phyloP scores from a whole-genome alignment of 352 stramenopile genomes.

The Phytophthora palmivora region DNA sequence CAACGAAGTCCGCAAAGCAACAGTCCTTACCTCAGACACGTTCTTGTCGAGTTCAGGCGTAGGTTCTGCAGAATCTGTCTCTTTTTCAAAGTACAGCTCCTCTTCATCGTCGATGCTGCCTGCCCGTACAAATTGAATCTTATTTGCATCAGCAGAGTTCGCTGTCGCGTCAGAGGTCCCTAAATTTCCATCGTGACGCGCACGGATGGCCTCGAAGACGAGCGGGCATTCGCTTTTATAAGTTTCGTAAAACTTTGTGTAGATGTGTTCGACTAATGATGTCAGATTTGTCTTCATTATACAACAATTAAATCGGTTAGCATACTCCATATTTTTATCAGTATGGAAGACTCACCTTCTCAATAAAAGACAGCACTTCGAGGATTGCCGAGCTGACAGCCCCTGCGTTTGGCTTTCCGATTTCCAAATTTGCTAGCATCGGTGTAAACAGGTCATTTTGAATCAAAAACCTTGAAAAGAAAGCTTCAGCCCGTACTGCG shows the following conservation, averaged over 20 bases:
- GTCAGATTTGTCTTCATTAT: constrained; percentile 63
- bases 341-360: constrained; percentile 54
- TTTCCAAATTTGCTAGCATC: constrained; percentile 58
- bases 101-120: constrained; percentile 74
- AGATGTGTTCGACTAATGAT: constrained; percentile 78
- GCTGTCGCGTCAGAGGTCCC: constrained; percentile 28
- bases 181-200: constrained; percentile 62
- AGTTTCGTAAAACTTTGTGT: constrained; percentile 80
- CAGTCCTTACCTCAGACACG: constrained; percentile 52
- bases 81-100: constrained; percentile 83
- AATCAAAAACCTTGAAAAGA: constrained; percentile 85
- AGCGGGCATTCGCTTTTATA: constrained; percentile 77
- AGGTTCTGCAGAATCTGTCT: constrained; percentile 51
- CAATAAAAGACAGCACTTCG: constrained; percentile 77
- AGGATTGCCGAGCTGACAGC: constrained; percentile 78
- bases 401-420: constrained; percentile 56
- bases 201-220: constrained; percentile 75
- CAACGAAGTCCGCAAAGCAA: no score
- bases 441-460: constrained; percentile 77
- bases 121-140: constrained; percentile 63
- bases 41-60: constrained; percentile 49
- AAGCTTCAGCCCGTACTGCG: constrained; percentile 74
- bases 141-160: constrained; percentile 38
- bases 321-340: not conserved
- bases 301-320: constrained; percentile 11